Base-by-base conservation (phyloP, 345 rosid genomes). In the Salix brachista region DNA sequence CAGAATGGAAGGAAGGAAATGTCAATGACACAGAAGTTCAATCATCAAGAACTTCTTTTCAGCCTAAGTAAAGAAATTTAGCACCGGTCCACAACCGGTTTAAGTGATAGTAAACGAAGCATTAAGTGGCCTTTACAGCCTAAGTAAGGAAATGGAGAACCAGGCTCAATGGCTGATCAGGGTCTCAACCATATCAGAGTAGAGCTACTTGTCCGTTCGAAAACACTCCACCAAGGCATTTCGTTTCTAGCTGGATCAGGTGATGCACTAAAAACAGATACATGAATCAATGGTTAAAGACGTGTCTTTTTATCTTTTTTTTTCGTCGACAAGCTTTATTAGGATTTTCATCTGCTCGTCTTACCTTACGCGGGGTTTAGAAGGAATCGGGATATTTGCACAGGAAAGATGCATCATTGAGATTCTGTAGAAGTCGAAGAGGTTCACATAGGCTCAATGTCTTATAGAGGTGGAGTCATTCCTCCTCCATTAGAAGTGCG, bases 401-500 rank as follows among this genome's bases (percentile, higher is more conserved):
- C 6, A 52, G 58, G n/a, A n/a, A 52, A 52, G 58, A 52, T 1
- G 58, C 58, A 2, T 52, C 58, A 52, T 52, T 52, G 23, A 52
- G 58, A 52, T 52, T 19, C n/a, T 19, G 19, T 18, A 52, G 58
- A 52, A n/a, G 58, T 52, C 58, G 58, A 52, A 52, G 58, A 18
- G 19, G 58, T 21, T 19, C 58, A 19, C 58, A n/a, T 52, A 52
- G n/a, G 1, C 7, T 17, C 58, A 52, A 52, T 2, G 58, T 52
- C 58, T 17, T 21, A 52, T 19, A 52, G 58, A 52, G 23, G 23
- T 9, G n/a, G n/a, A 19, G 72, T 69, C 72, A 69, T 69, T 69
- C 72, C 72, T 36, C 72, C 72, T 39, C 72, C n/a, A 69, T n/a
- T 17, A 69, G 23, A 42, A 69, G 72, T 5, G 54, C 54, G 5